These are phyloP conservation scores for Euphorbia tirucalli DNA, from an alignment of 345 rosid species.

Conservation along the genomic window DNA sequence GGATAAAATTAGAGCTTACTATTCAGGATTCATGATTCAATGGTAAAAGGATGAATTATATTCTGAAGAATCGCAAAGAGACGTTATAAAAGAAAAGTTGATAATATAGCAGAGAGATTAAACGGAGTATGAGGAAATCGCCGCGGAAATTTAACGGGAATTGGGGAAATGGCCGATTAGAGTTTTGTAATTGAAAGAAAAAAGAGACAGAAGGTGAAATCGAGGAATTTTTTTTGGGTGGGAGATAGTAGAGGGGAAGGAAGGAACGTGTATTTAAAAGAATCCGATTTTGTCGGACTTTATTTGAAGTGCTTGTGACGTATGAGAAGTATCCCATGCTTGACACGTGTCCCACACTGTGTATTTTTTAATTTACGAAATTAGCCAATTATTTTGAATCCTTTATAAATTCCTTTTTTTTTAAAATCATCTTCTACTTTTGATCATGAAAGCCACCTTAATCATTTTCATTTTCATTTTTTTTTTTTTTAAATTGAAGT, in stretches of 20 bases:
- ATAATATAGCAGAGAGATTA: constrained; percentile 16
- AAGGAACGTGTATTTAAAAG: constrained; percentile 1
- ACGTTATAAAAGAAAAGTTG: not conserved
- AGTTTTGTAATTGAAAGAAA: not conserved
- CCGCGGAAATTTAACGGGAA: constrained; percentile 4
- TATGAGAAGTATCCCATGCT: not conserved
- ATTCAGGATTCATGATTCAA: constrained; percentile 86
- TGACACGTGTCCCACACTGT: constrained; percentile 29
- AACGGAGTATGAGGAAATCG: not conserved
- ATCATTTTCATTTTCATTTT: no score
- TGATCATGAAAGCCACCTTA: no score
- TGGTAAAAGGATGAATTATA: constrained; percentile 12
- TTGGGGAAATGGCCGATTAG: constrained; percentile 35
- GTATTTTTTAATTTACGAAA: constrained; percentile 2
- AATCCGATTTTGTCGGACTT: constrained; percentile 21
- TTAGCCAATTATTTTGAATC: not conserved
- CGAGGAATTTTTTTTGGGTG: not conserved
- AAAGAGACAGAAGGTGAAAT: not conserved
- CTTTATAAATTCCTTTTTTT: not conserved
- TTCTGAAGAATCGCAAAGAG: constrained; percentile 15
- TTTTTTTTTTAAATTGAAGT: no score
- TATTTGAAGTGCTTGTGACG: constrained; percentile 27
- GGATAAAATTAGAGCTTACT: constrained; percentile 45
- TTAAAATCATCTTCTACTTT: not conserved
- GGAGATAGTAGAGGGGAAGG: not conserved